phyloP scores from a whole-genome alignment of 306 rosid species.

The Begonia fuchsioides region DNA sequence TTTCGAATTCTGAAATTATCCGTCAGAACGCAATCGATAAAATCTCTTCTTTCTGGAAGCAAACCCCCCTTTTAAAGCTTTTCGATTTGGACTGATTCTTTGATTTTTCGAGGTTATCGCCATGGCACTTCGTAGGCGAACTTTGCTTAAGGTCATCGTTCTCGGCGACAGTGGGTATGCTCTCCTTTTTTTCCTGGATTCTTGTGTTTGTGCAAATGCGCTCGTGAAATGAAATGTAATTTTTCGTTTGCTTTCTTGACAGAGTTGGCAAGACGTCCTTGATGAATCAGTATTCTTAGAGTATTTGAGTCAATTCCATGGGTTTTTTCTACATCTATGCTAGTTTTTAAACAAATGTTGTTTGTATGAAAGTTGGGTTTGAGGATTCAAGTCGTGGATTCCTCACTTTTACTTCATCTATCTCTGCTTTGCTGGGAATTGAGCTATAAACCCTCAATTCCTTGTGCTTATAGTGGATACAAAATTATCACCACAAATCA shows the following conservation, averaged over 20 bases:
- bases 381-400: too few species aligned
- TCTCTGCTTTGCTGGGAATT: too few species aligned
- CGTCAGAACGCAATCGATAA: too few species aligned
- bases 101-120: constrained; percentile 1
- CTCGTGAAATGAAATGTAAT: background rate
- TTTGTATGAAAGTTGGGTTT: too few species aligned
- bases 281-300: constrained; percentile 91
- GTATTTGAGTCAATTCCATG: background rate
- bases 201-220: background rate
- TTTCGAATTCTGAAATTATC: too few species aligned
- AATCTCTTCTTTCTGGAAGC: too few species aligned
- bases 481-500: background rate
- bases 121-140: constrained; percentile 84
- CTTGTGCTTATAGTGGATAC: background rate
- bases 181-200: background rate
- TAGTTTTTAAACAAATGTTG: too few species aligned
- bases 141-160: constrained; percentile 98
- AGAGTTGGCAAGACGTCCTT: constrained; percentile 95
- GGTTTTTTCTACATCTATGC: constrained; percentile 1
- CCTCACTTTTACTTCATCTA: too few species aligned
- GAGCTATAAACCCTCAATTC: too few species aligned
- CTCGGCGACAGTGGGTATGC: constrained; percentile 93
- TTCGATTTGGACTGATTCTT: too few species aligned
- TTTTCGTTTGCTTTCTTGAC: constrained; percentile 12
- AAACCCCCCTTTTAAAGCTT: background rate